These are phyloP conservation scores for Sugiyamaella lignohabitans DNA, from an alignment of 805 yeast species.

Conservation along the genomic window DNA sequence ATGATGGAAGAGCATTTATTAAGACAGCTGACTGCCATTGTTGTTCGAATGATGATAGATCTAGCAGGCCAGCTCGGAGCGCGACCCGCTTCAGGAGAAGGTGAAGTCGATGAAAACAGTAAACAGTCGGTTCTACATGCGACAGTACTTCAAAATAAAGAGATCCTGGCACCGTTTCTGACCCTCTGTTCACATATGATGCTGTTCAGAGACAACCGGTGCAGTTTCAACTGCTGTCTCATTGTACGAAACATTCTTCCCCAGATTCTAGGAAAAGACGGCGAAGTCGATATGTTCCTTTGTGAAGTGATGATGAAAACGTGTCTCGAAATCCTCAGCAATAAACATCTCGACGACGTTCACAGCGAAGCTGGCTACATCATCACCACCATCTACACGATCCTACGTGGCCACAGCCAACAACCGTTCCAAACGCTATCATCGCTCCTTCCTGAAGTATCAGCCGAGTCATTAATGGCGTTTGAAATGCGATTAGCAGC, in stretches of 20 bases:
- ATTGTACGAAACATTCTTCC: conserved; percentile 68
- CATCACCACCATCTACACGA: conserved; percentile 70
- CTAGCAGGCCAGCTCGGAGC: conserved; percentile 69
- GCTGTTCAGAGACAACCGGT: conserved; percentile 79
- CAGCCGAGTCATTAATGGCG: conserved; percentile 50
- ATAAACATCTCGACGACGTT: conserved; percentile 75
- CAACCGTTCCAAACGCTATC: conserved; percentile 59
- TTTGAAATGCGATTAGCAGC: conserved; percentile 59
- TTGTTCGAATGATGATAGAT: conserved; percentile 80
- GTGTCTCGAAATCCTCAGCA: conserved; percentile 58
- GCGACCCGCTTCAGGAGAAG: conserved; percentile 26
- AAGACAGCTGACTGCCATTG: conserved; percentile 88
- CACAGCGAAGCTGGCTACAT: conserved; percentile 91
- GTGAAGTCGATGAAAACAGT: conserved; percentile 29
- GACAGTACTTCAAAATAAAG: conserved; percentile 56
- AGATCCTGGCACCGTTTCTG: conserved; percentile 70
- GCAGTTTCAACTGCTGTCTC: conserved; percentile 84
- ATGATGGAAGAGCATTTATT: conserved; percentile 96
- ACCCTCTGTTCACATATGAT: conserved; percentile 70
- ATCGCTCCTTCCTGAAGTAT: conserved; percentile 42
- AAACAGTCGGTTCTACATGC: conserved; percentile 55
- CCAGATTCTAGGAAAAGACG: conserved; percentile 61
- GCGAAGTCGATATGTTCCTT: conserved; percentile 65
- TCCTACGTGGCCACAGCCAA: conserved; percentile 60
- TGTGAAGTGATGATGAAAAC: conserved; percentile 64